Evolutionary conservation across 352 stramenopile genomes (phyloP), one percentile per base, ranked within the genome.

Genomic region (Poterioochromonas sp.): DNA sequence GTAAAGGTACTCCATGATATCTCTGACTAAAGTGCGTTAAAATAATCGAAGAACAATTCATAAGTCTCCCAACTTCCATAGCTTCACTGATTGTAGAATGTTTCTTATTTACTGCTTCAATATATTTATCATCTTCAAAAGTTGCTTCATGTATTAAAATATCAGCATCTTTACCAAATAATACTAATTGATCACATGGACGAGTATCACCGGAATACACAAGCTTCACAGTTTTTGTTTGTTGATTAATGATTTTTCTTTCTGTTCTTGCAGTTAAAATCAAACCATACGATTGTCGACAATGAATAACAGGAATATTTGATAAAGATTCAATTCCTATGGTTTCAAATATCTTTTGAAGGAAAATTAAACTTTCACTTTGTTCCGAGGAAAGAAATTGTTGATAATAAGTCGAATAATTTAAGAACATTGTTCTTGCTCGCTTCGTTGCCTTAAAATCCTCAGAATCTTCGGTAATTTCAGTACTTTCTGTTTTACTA

Each of bases 1-100:
- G 54, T 87, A 89, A 90, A 79, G 83, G 86, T 32, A 71, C 26
- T 68, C 44, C 26, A 76, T 71, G 88, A 85, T 93, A 94, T 0
- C 88, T 83, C 79, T 93, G 88, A 53, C 88, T 93, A 84, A 99
- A 99, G 83, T 99, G 95, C n/a, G 95, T 99, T 11, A 98, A 85
- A 26, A 97, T 83, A 0, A 94, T 81, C 73, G 90, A 84, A 65
- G 94, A 88, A 26, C 91, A 87, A 64, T 86, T 83, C 93, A 85
- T 94, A n/a, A 53, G n/a, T 12, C 34, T 86, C 82, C 84, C 91
- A 0, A 96, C 87, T n/a, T 83, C 76, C 26, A 95, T 82, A 0
- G 92, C 92, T 80, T 97, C 90, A 1, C 81, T 80, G 26, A 88
- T 74, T 39, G 92, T 97, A 77, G 85, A 92, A 84, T 97, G 92